phyloP scores from a whole-genome alignment of 2,329 filamentous ascomycete species.

The Aspergillus jensenii region DNA sequence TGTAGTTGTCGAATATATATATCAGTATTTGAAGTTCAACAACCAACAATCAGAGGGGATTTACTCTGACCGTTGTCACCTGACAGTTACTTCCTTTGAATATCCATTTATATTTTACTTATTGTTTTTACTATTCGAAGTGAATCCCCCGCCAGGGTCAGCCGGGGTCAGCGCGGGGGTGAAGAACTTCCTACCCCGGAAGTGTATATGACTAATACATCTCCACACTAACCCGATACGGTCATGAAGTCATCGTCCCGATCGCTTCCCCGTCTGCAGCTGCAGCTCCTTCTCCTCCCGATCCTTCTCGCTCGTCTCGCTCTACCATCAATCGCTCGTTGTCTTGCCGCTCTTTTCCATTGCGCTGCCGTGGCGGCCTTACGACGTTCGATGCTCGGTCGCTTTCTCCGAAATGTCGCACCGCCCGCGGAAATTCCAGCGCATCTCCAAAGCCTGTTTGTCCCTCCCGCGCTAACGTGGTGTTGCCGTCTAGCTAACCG shows the following conservation, averaged over 20 bases:
- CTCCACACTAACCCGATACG: not conserved
- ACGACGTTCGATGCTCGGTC: not conserved
- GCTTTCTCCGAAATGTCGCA: not conserved
- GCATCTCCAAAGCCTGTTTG: conserved; percentile 6
- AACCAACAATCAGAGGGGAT: too few relatives aligned
- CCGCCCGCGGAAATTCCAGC: conserved; percentile 5
- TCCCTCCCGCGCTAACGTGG: not conserved
- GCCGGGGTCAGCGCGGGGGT: not conserved
- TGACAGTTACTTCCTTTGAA: too few relatives aligned
- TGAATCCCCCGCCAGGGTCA: too few relatives aligned
- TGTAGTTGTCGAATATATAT: too few relatives aligned
- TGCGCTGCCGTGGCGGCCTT: not conserved
- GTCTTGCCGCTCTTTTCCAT: too few relatives aligned
- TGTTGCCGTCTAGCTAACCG: not conserved
- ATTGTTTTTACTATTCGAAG: too few relatives aligned
- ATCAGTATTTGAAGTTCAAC: too few relatives aligned
- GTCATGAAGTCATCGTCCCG: not conserved
- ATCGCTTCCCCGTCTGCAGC: not conserved
- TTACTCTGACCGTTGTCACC: too few relatives aligned
- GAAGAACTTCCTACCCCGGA: not conserved
- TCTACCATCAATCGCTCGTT: not conserved
- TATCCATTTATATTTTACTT: too few relatives aligned
- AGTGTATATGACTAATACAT: not conserved
- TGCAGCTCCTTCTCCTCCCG: not conserved
- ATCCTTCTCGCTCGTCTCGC: not conserved